Conservation (phyloP, 2,329 filamentous ascomycete genomes). For the Cercospora beticola region DNA sequence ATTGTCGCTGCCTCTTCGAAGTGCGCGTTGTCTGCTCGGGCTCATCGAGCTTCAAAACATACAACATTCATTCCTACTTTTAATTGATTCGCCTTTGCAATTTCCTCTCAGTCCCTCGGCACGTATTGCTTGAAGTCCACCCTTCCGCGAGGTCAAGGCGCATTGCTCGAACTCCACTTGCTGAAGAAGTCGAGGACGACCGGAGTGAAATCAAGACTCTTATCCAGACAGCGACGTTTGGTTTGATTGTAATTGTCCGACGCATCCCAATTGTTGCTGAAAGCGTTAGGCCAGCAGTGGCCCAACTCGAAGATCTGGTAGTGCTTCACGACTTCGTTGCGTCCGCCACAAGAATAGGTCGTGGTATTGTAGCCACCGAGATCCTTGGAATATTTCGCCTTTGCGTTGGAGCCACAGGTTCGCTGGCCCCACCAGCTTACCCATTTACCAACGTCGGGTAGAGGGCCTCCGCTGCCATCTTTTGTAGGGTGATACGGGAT, state of each 20-base stretch:
- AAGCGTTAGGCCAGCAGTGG: constrained; percentile 44
- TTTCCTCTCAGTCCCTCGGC: too few species aligned
- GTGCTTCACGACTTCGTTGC: constrained; percentile 40
- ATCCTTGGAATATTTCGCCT: constrained; percentile 29
- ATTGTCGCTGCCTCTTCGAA: neutral
- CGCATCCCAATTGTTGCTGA: constrained; percentile 29
- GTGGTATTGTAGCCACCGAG: constrained; percentile 34
- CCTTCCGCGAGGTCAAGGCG: constrained; percentile 16
- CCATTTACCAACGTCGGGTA: constrained; percentile 36
- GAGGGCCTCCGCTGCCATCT: constrained; percentile 26
- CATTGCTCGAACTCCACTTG: constrained; percentile 27
- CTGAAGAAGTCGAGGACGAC: constrained; percentile 33
- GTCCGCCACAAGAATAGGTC: constrained; percentile 34
- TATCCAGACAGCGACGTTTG: constrained; percentile 21
- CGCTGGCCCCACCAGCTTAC: constrained; percentile 43
- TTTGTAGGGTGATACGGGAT: constrained; percentile 44
- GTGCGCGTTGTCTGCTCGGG: neutral
- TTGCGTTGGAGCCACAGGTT: constrained; percentile 34
- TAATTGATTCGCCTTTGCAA: too few species aligned
- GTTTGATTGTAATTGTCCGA: constrained; percentile 11
- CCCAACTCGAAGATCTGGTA: constrained; percentile 42
- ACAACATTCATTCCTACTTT: too few species aligned
- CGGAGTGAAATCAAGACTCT: constrained; percentile 29
- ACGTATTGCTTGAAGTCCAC: neutral
- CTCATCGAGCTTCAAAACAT: neutral